Evolutionary conservation across 2,329 filamentous ascomycete genomes (phyloP), one percentile per base, ranked within the genome.

Genomic region (Nigrospora sphaerica): DNA sequence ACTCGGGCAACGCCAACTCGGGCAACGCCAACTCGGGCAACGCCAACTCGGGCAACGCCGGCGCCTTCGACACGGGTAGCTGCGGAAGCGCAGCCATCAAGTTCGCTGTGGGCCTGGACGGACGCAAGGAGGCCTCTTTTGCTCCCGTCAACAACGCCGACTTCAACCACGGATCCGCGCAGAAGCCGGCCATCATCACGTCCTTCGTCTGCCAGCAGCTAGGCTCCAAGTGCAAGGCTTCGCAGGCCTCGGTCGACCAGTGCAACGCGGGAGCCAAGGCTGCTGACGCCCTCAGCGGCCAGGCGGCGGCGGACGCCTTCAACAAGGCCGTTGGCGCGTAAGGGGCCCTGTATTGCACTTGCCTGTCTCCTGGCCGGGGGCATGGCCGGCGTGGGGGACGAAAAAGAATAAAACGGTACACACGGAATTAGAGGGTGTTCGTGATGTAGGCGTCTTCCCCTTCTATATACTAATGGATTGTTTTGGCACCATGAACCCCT

Each of bases 121-220:
- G 73, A 39, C 71, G 71, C 54, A 60, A 71, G 53, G 65, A 66
- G 59, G 59, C 60, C 14, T 63, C 65, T 33, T 73, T 73, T 55
- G 62, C 64, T 44, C 62, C 66, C 42, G 65, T 57, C 35, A 62
- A 70, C 55, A 46, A 52, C 32, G 60, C 57, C 42, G 65, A 70
- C 57, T 80, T 78, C 64, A 68, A 65, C 59, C 77, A 79, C 61
- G 74, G 74, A 45, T 75, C 72, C 4, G 75, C 74, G 1, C 55
- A 57, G 41, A 49, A 46, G 43, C 52, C 53, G 37, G 55, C 44
- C 39, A 59, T 68, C 53, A 64, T 68, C 50, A 60, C 63, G 19
- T 53, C 60, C 49, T 68, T 69, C 56, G 64, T 66, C 52, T 69
- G 65, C 60, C 45, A 56, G 46, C 61, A 62, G 53, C 64, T 69